Base-by-base conservation (phyloP, 169 alveolate genomes). In the Fabrea salina region DNA sequence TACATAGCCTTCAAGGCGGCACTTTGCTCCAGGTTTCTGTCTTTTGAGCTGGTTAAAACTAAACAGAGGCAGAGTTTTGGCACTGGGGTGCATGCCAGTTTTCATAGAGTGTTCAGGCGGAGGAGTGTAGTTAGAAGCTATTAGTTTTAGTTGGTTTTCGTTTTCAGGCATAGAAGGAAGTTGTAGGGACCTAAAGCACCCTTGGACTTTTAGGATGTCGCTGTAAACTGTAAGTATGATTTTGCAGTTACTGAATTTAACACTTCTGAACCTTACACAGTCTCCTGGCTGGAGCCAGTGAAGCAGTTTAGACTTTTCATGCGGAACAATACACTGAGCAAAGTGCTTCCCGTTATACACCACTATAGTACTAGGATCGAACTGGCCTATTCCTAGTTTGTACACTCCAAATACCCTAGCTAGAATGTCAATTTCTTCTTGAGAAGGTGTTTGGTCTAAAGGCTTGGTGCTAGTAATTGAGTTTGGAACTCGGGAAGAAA, bases 251-350 rank as follows among this genome's bases (percentile, higher is more conserved):
- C 41, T 56, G 41, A 22, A 64, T 39, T 13, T 5, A 5, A 64
- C 75, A 4, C 75, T 33, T 64, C 75, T 32, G 16, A 64, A 25
- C 30, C 75, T 64, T 16, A 64, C 75, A 33, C 27, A 19, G 13
- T 32, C 54, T n/a, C 75, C 75, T 40, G 50, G 75, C 39, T 64
- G 27, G 41, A 64, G 27, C 47, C 27, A 64, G 19, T 64, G 35
- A 0, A 64, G 6, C 5, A 64, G 32, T 4, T 33, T 32, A 39
- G 35, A 25, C 30, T 56, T 64, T 37, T 64, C 75, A 5, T 19
- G 19, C 16, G 75, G 75, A 25, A 64, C 54, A 30, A 64, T 33
- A 0, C 35, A 16, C 41, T 64, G 75, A 35, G 27, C n/a, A 19
- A 64, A 25, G 16, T 64, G 30, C 35, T 64, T 64, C 0, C 0